phyloP scores from a whole-genome alignment of 495 filamentous ascomycete genomes.

The Podospora anserina region DNA sequence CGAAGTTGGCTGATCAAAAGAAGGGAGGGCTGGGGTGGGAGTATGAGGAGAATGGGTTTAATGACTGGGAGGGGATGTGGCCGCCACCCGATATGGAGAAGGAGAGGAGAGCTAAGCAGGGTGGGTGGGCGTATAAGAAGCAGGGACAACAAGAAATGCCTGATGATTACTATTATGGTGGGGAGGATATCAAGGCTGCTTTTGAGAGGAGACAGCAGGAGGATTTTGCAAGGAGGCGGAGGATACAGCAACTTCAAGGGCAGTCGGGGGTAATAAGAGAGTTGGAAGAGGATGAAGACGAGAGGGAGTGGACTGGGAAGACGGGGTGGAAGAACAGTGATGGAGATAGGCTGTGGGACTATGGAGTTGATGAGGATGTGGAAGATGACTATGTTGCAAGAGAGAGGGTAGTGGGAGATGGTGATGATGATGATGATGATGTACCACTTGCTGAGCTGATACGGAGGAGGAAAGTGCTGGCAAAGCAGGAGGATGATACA shows the following conservation, averaged over 20 bases:
- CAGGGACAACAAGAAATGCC: constrained; percentile 13
- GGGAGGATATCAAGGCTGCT: constrained; percentile 35
- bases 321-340: constrained; percentile 75
- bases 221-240: constrained; percentile 38
- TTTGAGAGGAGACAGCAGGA: constrained; percentile 40
- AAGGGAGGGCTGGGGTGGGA: constrained; percentile 50
- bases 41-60: constrained; percentile 84
- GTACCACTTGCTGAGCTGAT: constrained; percentile 71
- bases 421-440: constrained; percentile 57
- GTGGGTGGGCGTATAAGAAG: constrained; percentile 31
- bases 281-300: constrained; percentile 47
- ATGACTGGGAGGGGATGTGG: constrained; percentile 67
- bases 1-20: constrained; percentile 26
- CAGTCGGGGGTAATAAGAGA: constrained; percentile 34
- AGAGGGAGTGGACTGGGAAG: constrained; percentile 27
- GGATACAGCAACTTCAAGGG: constrained; percentile 28
- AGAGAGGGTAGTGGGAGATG: constrained; percentile 45
- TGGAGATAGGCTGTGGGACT: constrained; percentile 81
- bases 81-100: constrained; percentile 90
- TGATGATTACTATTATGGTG: constrained; percentile 14
- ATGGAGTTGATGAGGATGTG: constrained; percentile 81
- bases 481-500: constrained; percentile 26
- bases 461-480: constrained; percentile 43
- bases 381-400: constrained; percentile 38
- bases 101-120: constrained; percentile 46